Percentiles rank a stretch among this genome's conserved stretches.
Conservation (phyloP, 306 rosid genomes). For the Corylus avellana region DNA sequence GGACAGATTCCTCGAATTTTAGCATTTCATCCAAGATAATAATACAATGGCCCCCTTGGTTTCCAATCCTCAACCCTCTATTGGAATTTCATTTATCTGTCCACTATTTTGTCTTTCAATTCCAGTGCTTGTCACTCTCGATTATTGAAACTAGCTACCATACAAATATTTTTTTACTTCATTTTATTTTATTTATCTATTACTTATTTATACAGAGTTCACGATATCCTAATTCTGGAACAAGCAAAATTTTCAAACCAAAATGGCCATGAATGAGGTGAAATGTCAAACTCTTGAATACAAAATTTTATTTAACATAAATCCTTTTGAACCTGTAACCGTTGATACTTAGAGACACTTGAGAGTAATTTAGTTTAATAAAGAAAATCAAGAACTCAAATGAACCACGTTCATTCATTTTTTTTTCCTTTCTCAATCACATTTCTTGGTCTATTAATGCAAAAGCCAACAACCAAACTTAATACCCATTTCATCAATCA, state of each 20-base stretch:
- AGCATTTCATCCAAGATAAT: slow-evolving; percentile 1
- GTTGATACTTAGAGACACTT: background rate
- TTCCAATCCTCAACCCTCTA: background rate
- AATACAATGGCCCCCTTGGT: background rate
- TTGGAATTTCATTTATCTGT: background rate
- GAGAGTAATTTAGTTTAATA: background rate
- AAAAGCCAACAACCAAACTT: background rate
- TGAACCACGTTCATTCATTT: background rate
- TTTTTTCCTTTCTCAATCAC: background rate
- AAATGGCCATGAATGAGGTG: slow-evolving; percentile 3
- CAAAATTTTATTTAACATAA: background rate
- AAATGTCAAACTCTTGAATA: background rate
- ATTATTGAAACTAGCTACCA: background rate
- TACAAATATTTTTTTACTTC: background rate
- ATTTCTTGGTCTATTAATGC: background rate
- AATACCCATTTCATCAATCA: background rate
- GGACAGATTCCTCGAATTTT: background rate
- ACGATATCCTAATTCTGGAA: background rate
- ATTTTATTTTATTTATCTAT: background rate
- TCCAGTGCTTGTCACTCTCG: background rate
- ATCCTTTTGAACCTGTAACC: background rate
- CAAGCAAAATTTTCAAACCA: background rate
- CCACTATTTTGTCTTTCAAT: background rate
- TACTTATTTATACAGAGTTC: background rate
- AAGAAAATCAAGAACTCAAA: background rate